Base-by-base conservation (phyloP, 805 yeast species). In the Myxozyma kluyveri region DNA sequence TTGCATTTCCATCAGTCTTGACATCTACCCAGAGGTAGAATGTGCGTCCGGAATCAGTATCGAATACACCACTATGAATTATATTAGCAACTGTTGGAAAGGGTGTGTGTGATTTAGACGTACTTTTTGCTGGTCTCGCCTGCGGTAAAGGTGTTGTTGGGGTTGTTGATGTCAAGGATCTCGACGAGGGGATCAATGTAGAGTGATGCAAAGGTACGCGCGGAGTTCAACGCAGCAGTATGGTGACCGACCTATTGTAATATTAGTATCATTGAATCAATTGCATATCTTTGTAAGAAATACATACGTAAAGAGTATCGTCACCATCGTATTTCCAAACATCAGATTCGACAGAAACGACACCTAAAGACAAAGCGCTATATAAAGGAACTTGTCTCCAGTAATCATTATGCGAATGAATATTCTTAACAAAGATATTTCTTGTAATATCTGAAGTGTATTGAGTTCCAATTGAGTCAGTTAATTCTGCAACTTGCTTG, bases 11-110 rank as follows among this genome's bases (percentile, higher is more conserved):
- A 21, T 69, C 67, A n/a, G 85, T 79, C 38, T 76, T 77, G 1
- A 81, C 73, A 65, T 86, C 91, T 60, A 85, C 72, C 69, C 82
- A 80, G 27, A 85, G 68, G 63, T 76, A 80, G 18, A 83, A 66
- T 1, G 87, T 78, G n/a, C 72, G 67, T 45, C 69, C 73, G 0
- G 79, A 75, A 32, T 76, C 73, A 43, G 79, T 73, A 50, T 71
- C 69, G 43, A 76, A 75, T 7, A 70, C 64, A 32, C 76, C 70
- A 57, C 69, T 52, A 24, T 10, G 14, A n/a, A 35, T 6, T 27
- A 10, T 3, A 22, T 4, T 32, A 27, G 18, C 17, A 9, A 42
- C 17, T 10, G 17, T 9, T 7, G 29, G 31, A 36, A 17, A 5
- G n/a, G n/a, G n/a, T n/a, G n/a, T n/a, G n/a, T n/a, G n/a, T n/a